Conservation (phyloP, 345 rosid genomes). For the Clausena lansium region DNA sequence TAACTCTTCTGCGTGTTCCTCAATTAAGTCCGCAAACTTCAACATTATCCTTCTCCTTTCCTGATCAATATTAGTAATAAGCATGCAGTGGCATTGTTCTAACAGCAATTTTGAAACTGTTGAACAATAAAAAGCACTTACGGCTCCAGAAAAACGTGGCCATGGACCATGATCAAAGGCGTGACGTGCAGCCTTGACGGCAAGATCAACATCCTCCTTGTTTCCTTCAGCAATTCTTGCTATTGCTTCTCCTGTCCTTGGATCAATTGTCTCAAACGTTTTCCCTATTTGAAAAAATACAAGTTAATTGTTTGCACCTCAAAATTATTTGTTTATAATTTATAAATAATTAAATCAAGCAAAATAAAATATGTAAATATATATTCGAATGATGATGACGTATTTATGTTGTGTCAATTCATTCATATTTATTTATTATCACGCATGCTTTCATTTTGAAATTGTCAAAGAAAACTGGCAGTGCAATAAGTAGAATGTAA, state of each 20-base stretch:
- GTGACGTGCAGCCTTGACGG: constrained; percentile 61
- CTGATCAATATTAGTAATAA: constrained; percentile 24
- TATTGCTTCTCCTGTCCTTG: constrained; percentile 46
- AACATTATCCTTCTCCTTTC: constrained; percentile 60
- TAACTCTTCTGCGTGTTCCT: constrained; percentile 55
- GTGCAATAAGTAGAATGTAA: too few species aligned
- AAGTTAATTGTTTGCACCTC: background rate
- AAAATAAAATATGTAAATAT: background rate
- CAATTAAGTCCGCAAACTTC: constrained; percentile 67
- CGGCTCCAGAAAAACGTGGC: constrained; percentile 65
- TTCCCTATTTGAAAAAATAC: constrained; percentile 30
- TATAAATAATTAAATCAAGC: background rate
- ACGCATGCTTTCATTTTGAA: too few species aligned
- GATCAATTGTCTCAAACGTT: constrained; percentile 59
- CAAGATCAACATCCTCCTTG: constrained; percentile 53
- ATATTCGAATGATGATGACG: too few species aligned
- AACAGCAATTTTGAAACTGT: background rate
- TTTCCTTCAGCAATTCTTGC: constrained; percentile 53
- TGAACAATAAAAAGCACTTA: constrained; percentile 21
- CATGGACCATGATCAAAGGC: constrained; percentile 71
- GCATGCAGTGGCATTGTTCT: too few species aligned
- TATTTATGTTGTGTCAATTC: too few species aligned
- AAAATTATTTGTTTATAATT: background rate
- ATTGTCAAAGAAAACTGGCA: too few species aligned
- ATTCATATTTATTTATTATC: too few species aligned